Base-by-base conservation (phyloP, 352 stramenopile genomes). In the Globisporangium viniferum region DNA sequence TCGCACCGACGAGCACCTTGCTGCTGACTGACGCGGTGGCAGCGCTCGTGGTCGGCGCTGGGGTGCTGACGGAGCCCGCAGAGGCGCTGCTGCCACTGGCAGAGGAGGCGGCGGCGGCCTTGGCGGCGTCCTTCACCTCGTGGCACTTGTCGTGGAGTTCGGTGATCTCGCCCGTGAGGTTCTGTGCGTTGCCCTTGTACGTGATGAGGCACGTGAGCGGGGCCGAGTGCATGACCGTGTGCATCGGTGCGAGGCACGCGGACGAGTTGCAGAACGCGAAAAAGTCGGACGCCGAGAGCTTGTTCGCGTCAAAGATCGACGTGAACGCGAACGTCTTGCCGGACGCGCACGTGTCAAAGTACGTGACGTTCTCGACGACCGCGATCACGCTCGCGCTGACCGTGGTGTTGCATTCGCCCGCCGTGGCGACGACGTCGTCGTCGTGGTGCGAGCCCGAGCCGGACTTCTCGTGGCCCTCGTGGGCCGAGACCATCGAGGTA, bases 101-200 rank as follows among this genome's bases (percentile, higher is more conserved):
- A 24, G 24, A 24, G 9, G n/a, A n/a, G 8, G 44, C 31, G 22
- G 41, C 57, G 6, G 8, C 39, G 20, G 56, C 44, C 55, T 70
- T 66, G 31, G 60, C 46, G 14, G 67, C 64, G 36, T 68, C 66
- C 51, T 59, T 60, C 61, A 67, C 56, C 48, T 69, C 54, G 70
- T 91, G 82, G 68, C 82, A 91, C 66, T 77, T 58, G 57, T 77
- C 46, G 66, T 91, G 82, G n/a, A 91, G 51, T 5, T 73, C 62
- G 14, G 56, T 68, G 60, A 89, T 56, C 54, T 85, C 73, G 1
- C 68, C 66, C 14, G 72, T 75, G 7, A 89, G 68, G 58, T 88
- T 83, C 44, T 75, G 71, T 20, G 60, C 66, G 20, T 69, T 64
- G 48, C 80, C 82, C 12, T 79, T 51, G 70, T 84, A 86, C 41